Evolutionary conservation across 495 filamentous ascomycete species (phyloP), one percentile per base, ranked within the genome.

Genomic region (Penicillium coprophilum): DNA sequence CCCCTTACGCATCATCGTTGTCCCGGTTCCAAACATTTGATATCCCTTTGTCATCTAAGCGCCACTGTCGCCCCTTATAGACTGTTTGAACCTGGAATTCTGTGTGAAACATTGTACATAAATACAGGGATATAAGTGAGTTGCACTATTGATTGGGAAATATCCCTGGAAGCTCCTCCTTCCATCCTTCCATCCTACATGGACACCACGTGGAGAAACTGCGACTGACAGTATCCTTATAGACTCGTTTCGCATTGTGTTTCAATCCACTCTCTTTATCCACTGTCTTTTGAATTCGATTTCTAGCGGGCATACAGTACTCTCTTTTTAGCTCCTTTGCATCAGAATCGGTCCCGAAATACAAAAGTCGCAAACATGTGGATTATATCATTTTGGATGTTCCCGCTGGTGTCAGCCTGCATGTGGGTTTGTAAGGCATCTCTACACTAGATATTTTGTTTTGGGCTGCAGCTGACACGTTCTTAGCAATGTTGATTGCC

Each of bases 361-460:
- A 47, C 45, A 47, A 24, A 23, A 40, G 30, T 55, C 31, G 60
- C 46, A 47, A 73, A 55, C 21, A 80, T 81, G 77, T 80, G 76
- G 72, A 71, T 80, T 48, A 63, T 86, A 41, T 82, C 80, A 17
- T 82, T 81, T 57, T 87, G 91, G 90, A 68, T 92, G 30, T 83
- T 95, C 46, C 92, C 92, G 43, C 72, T 96, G 49, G 79, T 96
- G 50, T 90, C 89, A 56, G 86, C 87, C 51, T 71, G 82, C 59
- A 80, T 89, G 72, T 97, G 92, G 92, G 80, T 96, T 47, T 82
- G 84, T 77, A 85, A 72, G 68, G 55, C 9, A 41, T 50, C 38
- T 17, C 7, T 38, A 20, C 23, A 62, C 15, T 9, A 8, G 62
- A 82, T 60, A 70, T 30, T 24, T 21, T 20, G 8, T 40, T 61